phyloP scores from a whole-genome alignment of 192 early-diverging fungal genomes.

The Coemansia sp. region DNA sequence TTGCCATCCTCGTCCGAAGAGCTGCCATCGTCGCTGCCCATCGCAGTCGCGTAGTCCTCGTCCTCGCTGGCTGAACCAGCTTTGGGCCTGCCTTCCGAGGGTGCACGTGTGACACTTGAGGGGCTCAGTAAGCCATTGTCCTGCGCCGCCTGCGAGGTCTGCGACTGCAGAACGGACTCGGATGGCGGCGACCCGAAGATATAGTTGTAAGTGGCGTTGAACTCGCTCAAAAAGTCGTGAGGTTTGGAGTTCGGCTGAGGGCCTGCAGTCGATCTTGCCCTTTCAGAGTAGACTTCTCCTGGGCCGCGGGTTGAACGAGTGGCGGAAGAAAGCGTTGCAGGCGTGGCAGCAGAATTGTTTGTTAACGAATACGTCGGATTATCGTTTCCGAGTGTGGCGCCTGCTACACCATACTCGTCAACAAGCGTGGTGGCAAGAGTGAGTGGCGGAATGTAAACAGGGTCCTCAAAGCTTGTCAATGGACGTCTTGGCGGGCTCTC shows the following conservation, averaged over 20 bases:
- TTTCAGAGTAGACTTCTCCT: not conserved
- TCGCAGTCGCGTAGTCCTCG: not conserved
- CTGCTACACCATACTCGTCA: slow-evolving; percentile 37
- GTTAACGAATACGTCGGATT: not conserved
- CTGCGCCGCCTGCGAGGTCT: not conserved
- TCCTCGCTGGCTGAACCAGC: not conserved
- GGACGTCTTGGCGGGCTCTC: slow-evolving; percentile 48
- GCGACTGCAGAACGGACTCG: slow-evolving; percentile 1
- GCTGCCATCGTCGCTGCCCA: slow-evolving; percentile 11
- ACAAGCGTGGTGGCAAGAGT: slow-evolving; percentile 45
- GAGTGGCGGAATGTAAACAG: slow-evolving; percentile 52
- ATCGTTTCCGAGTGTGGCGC: not conserved
- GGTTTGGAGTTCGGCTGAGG: not conserved
- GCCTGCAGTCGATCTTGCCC: not conserved
- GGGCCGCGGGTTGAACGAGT: not conserved
- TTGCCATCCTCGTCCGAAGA: slow-evolving; percentile 9
- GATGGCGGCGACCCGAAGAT: slow-evolving; percentile 41
- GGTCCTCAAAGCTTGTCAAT: slow-evolving; percentile 47
- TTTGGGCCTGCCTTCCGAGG: slow-evolving; percentile 2
- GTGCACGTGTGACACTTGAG: slow-evolving; percentile 15
- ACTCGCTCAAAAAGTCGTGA: slow-evolving; percentile 38
- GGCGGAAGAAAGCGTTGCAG: not conserved
- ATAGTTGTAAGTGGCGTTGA: slow-evolving; percentile 45
- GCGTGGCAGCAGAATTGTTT: not conserved
- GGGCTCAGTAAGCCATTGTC: slow-evolving; percentile 34